A percentile compares a stretch with the other conserved stretches of the same genome.
phyloP scores from a whole-genome alignment of 768 basidiomycete genomes.

The Brasilioporus rufonigricans region DNA sequence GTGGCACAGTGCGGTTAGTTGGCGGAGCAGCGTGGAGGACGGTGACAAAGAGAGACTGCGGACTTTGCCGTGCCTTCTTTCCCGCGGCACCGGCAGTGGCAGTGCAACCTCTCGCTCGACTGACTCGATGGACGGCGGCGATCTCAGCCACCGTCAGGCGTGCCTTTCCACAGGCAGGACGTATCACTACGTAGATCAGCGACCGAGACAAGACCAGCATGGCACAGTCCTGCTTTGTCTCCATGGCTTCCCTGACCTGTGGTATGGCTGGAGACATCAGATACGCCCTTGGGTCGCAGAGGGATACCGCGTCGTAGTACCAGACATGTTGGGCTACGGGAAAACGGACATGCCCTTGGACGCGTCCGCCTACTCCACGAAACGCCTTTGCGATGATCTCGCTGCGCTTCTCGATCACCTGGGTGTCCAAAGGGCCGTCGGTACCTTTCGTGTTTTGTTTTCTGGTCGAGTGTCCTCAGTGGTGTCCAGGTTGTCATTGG shows the following conservation, averaged over 20 bases:
- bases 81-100: constrained; percentile 26
- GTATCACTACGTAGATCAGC: constrained; percentile 74
- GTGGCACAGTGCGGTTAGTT: constrained; percentile 13
- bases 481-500: constrained; percentile 59
- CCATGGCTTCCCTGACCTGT: constrained; percentile 78
- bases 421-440: constrained; percentile 50
- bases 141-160: constrained; percentile 43
- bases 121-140: not conserved
- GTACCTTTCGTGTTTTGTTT: constrained; percentile 23
- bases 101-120: constrained; percentile 10
- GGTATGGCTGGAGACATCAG: constrained; percentile 75
- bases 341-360: constrained; percentile 60
- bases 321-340: constrained; percentile 57
- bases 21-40: constrained; percentile 21
- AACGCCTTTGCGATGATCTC: constrained; percentile 59
- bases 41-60: constrained; percentile 30
- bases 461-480: not conserved
- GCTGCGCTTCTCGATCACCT: constrained; percentile 62
- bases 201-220: constrained; percentile 42
- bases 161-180: constrained; percentile 55
- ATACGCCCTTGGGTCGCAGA: constrained; percentile 64
- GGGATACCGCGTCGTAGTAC: constrained; percentile 61
- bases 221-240: constrained; percentile 60
- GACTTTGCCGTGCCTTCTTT: constrained; percentile 26
- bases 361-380: constrained; percentile 54